Evolutionary conservation across 192 early-diverging fungal species (phyloP), one percentile per base, ranked within the genome.

Genomic region (Neocallimastix lanati): DNA sequence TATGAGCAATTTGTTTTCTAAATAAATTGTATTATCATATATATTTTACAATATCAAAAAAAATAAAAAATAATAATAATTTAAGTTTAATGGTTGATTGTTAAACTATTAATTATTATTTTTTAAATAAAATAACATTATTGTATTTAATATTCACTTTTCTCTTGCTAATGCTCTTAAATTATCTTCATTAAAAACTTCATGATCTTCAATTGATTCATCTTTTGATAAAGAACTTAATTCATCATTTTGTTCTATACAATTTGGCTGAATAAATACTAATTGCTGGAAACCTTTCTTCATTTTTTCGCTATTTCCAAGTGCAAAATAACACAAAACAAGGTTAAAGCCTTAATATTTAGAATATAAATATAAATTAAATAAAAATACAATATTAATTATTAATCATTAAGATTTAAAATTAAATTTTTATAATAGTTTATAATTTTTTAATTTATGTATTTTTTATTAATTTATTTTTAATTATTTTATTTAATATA

Each of bases 241-340:
- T 37, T 88, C 89, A 77, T 89, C 88, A 76, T 83, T 79, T 77
- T 86, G 86, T 76, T 89, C 88, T 14, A 89, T 79, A 14, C 80
- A 80, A 0, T 82, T 81, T 12, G 83, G 82, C 3, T 80, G 82
- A 13, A 90, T 84, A 3, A 88, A 78, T n/a, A 88, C 83, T 15
- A 90, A 82, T 37, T 84, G 80, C 78, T 88, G 86, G 29, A 90
- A 84, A 0, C 83, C 87, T 29, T 82, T 76, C 58, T 88, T 88
- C 88, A 89, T 89, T 28, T 84, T 82, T 28, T 90, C 89, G 9
- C 82, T 80, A 80, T 90, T 88, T 2, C 89, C 89, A n/a, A 90
- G 82, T 14, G 89, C 89, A 82, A 87, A 90, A 78, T 88, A 89
- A 78, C 89, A 90, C 9, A 90, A 84, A n/a, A 89, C 82, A 15